A percentile compares a stretch with the other conserved stretches of the same genome.
Evolutionary conservation across 139 green algal species (phyloP).

Genomic region (Helicosporidium sp.): DNA sequence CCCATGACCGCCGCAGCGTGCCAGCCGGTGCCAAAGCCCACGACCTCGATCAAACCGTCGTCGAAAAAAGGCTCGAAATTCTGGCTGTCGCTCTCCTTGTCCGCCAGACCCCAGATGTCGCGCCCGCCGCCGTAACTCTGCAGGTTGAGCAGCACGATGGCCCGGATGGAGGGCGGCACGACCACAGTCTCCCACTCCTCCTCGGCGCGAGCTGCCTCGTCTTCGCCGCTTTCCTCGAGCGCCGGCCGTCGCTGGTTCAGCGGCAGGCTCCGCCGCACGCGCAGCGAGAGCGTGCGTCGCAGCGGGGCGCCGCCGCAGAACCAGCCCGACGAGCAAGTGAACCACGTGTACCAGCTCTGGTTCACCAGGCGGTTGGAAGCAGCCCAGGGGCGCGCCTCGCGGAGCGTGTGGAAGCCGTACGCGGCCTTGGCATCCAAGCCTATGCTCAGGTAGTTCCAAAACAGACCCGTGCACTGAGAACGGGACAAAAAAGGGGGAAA

Average conservation of each 20-base stretch:
- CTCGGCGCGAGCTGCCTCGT: too few relatives aligned
- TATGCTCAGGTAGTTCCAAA: slow-evolving; percentile 69
- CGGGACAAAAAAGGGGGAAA: too few relatives aligned
- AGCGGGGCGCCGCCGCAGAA: slow-evolving; percentile 41
- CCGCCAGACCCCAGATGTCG: slow-evolving; percentile 50
- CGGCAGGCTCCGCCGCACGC: neutral
- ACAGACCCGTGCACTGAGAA: slow-evolving; percentile 28
- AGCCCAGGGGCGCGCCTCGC: slow-evolving; percentile 35
- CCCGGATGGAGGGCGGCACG: slow-evolving; percentile 33
- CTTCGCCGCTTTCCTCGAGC: too few relatives aligned
- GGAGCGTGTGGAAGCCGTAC: slow-evolving; percentile 57
- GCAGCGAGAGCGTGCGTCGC: slow-evolving; percentile 20
- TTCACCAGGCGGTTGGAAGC: slow-evolving; percentile 31
- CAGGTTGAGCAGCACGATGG: slow-evolving; percentile 51
- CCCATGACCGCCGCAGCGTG: slow-evolving; percentile 54
- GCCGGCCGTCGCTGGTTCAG: too few relatives aligned
- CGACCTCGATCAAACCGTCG: slow-evolving; percentile 58
- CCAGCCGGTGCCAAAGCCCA: slow-evolving; percentile 47
- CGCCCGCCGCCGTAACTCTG: slow-evolving; percentile 57
- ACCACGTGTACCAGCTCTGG: slow-evolving; percentile 48
- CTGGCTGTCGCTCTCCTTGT: slow-evolving; percentile 7
- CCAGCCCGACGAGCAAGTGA: slow-evolving; percentile 40
- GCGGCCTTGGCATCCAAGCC: slow-evolving; percentile 59
- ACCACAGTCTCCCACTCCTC: slow-evolving; percentile 29
- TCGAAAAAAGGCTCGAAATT: slow-evolving; percentile 28